These are phyloP conservation scores for Purpureocillium lavendulum DNA, from an alignment of 2,329 filamentous ascomycete genomes.

Conservation along the genomic window DNA sequence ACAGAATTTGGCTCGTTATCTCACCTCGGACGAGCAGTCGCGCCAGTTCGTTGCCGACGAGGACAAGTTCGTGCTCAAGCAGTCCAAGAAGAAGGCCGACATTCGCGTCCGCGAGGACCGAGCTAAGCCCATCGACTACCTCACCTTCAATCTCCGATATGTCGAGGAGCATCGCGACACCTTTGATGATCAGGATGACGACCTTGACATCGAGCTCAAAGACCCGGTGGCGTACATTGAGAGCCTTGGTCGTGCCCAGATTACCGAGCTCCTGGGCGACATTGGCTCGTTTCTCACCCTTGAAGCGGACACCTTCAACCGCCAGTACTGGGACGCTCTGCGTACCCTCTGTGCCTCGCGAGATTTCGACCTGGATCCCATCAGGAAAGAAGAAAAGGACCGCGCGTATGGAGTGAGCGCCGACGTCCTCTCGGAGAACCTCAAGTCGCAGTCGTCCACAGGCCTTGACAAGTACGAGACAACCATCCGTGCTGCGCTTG, in stretches of 20 bases:
- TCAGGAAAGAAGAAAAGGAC: slow-evolving; percentile 46
- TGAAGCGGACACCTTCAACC: slow-evolving; percentile 69
- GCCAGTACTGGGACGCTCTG: slow-evolving; percentile 89
- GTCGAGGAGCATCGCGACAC: slow-evolving; percentile 78
- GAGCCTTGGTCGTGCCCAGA: slow-evolving; percentile 55
- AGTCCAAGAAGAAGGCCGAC: slow-evolving; percentile 96
- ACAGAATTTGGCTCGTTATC: slow-evolving; percentile 30
- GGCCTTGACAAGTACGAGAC: background rate
- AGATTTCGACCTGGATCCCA: slow-evolving; percentile 53
- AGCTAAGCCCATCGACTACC: slow-evolving; percentile 86
- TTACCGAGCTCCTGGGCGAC: slow-evolving; percentile 72
- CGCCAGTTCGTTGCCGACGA: slow-evolving; percentile 86
- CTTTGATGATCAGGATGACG: slow-evolving; percentile 76
- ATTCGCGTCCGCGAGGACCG: slow-evolving; percentile 88
- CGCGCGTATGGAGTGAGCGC: slow-evolving; percentile 76
- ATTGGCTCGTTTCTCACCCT: slow-evolving; percentile 73
- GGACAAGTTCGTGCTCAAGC: slow-evolving; percentile 90
- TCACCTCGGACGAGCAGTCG: slow-evolving; percentile 71
- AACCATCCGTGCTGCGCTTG: no score
- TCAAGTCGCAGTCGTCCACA: slow-evolving; percentile 69
- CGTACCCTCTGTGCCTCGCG: slow-evolving; percentile 74
- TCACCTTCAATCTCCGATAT: slow-evolving; percentile 83
- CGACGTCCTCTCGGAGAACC: slow-evolving; percentile 78
- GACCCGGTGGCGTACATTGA: slow-evolving; percentile 78
- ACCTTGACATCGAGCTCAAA: slow-evolving; percentile 65